These are phyloP conservation scores for Aristolochia contorta DNA, from an alignment of 164 flowering plant species.

Conservation along the genomic window DNA sequence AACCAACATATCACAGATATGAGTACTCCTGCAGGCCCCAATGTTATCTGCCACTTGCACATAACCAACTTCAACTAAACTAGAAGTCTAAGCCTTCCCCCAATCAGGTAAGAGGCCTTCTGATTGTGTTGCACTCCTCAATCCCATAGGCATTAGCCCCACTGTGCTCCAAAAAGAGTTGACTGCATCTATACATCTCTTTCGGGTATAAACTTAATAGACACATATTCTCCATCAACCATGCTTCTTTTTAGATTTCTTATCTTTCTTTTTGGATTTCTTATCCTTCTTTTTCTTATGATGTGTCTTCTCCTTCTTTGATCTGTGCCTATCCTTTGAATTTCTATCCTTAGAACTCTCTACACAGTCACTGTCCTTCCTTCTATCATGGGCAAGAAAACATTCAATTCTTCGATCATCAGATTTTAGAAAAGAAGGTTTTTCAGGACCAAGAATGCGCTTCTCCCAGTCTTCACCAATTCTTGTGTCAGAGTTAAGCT, in stretches of 20 bases:
- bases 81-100: too few species aligned
- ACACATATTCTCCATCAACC: constrained; percentile 1
- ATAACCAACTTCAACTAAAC: too few species aligned
- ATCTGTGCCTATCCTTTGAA: constrained; percentile 33
- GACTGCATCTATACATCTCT: too few species aligned
- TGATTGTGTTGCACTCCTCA: too few species aligned
- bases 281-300: constrained; percentile 28
- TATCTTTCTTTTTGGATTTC: constrained; percentile 26
- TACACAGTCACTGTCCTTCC: constrained; percentile 21
- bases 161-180: too few species aligned
- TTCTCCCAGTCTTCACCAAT: constrained; percentile 23
- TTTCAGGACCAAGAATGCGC: constrained; percentile 57
- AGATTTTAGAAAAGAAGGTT: constrained; percentile 28
- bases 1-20: too few species aligned
- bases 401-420: constrained; percentile 23
- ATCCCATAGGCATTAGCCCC: too few species aligned
- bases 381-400: constrained; percentile 14
- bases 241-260: constrained; percentile 19
- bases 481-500: constrained; percentile 15
- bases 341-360: constrained; percentile 25
- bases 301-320: constrained; percentile 28
- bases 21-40: too few species aligned
- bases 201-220: too few species aligned
- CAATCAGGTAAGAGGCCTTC: too few species aligned
- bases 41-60: too few species aligned